A percentile compares a stretch with the other conserved stretches of the same genome.
Evolutionary conservation across 495 filamentous ascomycete genomes (phyloP).

Genomic region (Talaromyces thailandensis): DNA sequence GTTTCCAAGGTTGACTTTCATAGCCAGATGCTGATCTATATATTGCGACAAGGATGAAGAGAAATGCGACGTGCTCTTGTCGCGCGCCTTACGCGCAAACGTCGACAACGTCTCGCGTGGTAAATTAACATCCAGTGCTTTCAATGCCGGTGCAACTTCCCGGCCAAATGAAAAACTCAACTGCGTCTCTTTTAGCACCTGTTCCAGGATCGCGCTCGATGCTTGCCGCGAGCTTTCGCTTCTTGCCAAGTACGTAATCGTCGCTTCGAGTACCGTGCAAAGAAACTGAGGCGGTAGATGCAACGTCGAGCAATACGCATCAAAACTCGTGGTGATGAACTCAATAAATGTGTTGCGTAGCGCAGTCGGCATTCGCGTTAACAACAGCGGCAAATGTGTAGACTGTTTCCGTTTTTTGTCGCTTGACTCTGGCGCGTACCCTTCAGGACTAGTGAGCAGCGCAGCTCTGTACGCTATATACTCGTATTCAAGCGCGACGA

Average conservation of each 20-base stretch:
- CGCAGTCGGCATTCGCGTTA: slow-evolving; percentile 41
- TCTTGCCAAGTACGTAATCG: slow-evolving; percentile 14
- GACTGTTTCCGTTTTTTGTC: slow-evolving; percentile 16
- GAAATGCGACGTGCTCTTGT: slow-evolving; percentile 21
- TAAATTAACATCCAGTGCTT: slow-evolving; percentile 38
- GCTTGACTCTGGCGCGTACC: not conserved
- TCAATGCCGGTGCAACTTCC: slow-evolving; percentile 31
- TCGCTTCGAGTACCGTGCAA: slow-evolving; percentile 21
- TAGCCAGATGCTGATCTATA: slow-evolving; percentile 36
- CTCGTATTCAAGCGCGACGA: slow-evolving; percentile 42
- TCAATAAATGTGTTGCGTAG: slow-evolving; percentile 40
- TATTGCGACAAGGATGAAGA: slow-evolving; percentile 33
- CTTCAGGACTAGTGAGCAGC: slow-evolving; percentile 21
- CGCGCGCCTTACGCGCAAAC: slow-evolving; percentile 13
- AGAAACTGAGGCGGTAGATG: slow-evolving; percentile 33
- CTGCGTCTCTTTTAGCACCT: slow-evolving; percentile 30
- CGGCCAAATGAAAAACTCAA: slow-evolving; percentile 30
- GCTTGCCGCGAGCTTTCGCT: not conserved
- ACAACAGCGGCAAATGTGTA: slow-evolving; percentile 41
- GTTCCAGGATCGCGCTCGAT: slow-evolving; percentile 15
- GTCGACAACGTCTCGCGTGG: slow-evolving; percentile 21
- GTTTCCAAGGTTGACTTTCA: slow-evolving; percentile 34
- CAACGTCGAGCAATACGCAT: slow-evolving; percentile 35
- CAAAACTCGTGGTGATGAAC: slow-evolving; percentile 44
- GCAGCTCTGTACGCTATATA: slow-evolving; percentile 39